Conservation (phyloP, 2,329 filamentous ascomycete genomes). For the Pseudogymnoascus sp. region DNA sequence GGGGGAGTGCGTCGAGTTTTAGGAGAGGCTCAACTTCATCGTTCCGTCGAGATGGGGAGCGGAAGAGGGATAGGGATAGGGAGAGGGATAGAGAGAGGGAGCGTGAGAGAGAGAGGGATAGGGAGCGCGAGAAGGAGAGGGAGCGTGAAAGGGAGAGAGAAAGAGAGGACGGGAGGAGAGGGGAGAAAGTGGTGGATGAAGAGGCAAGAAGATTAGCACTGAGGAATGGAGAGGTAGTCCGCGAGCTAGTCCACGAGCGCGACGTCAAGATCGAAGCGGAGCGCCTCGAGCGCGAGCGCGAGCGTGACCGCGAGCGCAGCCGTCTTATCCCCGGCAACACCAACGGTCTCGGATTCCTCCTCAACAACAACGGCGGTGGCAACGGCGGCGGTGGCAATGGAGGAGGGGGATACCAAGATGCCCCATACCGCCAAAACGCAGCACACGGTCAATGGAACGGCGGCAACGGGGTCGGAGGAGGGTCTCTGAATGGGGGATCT, state of each 20-base stretch:
- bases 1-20: background rate
- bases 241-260: background rate
- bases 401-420: background rate
- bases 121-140: background rate
- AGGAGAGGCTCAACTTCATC: background rate
- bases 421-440: background rate
- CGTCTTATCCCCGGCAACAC: background rate
- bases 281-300: background rate
- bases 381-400: background rate
- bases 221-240: background rate
- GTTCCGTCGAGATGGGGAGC: background rate
- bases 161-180: background rate
- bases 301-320: background rate
- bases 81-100: background rate
- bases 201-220: background rate
- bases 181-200: background rate
- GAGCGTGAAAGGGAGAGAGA: background rate
- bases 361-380: background rate
- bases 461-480: background rate
- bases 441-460: background rate
- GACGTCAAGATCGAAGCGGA: background rate
- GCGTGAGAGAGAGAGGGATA: background rate
- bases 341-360: background rate
- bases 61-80: background rate
- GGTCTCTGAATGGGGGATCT: too few relatives aligned